phyloP scores from a whole-genome alignment of 2,329 filamentous ascomycete species.

The Stachybotrys echinatus region DNA sequence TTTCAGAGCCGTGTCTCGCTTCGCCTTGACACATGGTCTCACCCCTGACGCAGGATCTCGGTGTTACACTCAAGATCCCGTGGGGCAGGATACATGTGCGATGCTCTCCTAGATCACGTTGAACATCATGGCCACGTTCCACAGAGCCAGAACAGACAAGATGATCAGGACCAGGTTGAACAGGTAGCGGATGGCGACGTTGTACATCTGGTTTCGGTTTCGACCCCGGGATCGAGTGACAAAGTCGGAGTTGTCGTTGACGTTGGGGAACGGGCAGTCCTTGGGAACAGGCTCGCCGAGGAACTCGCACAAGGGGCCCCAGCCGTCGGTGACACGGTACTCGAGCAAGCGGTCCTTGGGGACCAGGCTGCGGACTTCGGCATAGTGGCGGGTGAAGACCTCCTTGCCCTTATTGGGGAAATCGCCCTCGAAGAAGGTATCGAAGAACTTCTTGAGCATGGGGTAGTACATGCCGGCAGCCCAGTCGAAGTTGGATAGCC shows the following conservation, averaged over 20 bases:
- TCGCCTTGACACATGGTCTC: too few relatives aligned
- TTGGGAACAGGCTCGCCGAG: constrained; percentile 26
- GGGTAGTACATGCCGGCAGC: constrained; percentile 63
- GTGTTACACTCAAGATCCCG: too few relatives aligned
- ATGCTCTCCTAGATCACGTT: too few relatives aligned
- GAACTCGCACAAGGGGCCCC: constrained; percentile 31
- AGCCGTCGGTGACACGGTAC: constrained; percentile 21
- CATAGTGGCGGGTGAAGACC: constrained; percentile 43
- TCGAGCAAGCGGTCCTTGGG: constrained; percentile 22
- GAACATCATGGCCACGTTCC: neutral
- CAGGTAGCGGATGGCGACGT: constrained; percentile 20
- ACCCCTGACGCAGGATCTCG: too few relatives aligned
- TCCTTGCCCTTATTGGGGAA: constrained; percentile 62
- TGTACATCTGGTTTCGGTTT: constrained; percentile 29
- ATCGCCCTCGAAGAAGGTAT: constrained; percentile 62
- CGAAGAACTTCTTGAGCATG: constrained; percentile 66
- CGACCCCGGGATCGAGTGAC: constrained; percentile 23
- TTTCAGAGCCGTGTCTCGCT: too few relatives aligned
- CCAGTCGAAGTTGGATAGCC: constrained; percentile 45
- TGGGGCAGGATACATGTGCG: too few relatives aligned
- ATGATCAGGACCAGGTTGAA: constrained; percentile 10
- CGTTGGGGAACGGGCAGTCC: constrained; percentile 26
- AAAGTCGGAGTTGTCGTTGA: constrained; percentile 29
- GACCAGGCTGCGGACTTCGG: constrained; percentile 23
- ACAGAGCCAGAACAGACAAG: constrained; percentile 5